phyloP scores from a whole-genome alignment of 306 rosid genomes.

The Medicago arabica region DNA sequence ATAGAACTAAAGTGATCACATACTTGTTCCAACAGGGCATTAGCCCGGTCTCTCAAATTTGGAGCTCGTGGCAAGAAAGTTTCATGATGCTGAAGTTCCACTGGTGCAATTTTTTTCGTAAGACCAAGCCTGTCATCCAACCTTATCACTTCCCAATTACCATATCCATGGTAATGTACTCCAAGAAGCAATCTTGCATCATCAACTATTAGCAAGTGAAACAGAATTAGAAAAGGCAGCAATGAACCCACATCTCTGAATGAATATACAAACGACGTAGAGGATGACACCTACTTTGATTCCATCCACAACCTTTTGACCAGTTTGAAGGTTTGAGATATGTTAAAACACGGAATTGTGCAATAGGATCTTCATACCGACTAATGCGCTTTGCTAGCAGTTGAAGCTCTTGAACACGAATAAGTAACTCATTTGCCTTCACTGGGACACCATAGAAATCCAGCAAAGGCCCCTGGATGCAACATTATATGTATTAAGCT shows the following conservation, averaged over 20 bases:
- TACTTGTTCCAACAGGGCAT: slow-evolving; percentile 23
- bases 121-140: slow-evolving; percentile 48
- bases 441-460: slow-evolving; percentile 95
- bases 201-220: slow-evolving; percentile 67
- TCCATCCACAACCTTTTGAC: slow-evolving; percentile 99
- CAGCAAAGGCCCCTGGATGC: slow-evolving; percentile 86
- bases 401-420: slow-evolving; percentile 92
- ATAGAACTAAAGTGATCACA: not conserved
- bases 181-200: slow-evolving; percentile 99
- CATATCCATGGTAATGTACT: slow-evolving; percentile 88
- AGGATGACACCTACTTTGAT: slow-evolving; percentile 77
- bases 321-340: slow-evolving; percentile 95
- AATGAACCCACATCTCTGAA: slow-evolving; percentile 3
- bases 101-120: slow-evolving; percentile 1
- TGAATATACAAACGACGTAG: slow-evolving; percentile 30
- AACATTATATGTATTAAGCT: slow-evolving; percentile 42
- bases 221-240: slow-evolving; percentile 39
- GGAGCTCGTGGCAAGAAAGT: slow-evolving; percentile 24
- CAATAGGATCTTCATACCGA: slow-evolving; percentile 90
- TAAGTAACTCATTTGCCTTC: slow-evolving; percentile 83
- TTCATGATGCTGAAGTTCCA: slow-evolving; percentile 86
- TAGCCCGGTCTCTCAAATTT: slow-evolving; percentile 1
- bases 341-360: slow-evolving; percentile 80
- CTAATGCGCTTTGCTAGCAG: slow-evolving; percentile 86
- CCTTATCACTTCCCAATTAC: slow-evolving; percentile 94